Conservation (phyloP, 140 eudicot genomes). For the Bidens hawaiensis region DNA sequence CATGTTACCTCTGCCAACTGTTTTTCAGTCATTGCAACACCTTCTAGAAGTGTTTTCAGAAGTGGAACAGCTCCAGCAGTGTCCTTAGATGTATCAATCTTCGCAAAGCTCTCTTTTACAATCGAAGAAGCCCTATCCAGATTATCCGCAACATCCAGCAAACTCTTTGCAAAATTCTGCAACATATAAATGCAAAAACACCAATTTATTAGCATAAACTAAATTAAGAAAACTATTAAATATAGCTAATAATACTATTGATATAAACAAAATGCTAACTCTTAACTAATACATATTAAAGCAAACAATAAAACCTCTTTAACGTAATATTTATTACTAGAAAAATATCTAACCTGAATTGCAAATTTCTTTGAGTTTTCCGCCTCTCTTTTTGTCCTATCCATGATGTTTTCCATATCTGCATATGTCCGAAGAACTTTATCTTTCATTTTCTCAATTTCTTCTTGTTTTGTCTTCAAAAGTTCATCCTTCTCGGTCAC, state of each 20-base stretch:
- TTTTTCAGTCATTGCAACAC: conserved; percentile 96
- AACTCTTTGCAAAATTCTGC: conserved; percentile 85
- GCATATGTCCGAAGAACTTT: conserved; percentile 71
- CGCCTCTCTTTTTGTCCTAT: conserved; percentile 77
- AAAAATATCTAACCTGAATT: conserved; percentile 54
- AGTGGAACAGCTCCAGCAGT: conserved; percentile 75
- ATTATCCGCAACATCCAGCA: conserved; percentile 92
- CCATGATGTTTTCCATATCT: conserved; percentile 87
- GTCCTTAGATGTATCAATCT: conserved; percentile 74
- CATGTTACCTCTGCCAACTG: conserved; percentile 65
- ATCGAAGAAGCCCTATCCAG: conserved; percentile 75
- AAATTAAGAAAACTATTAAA: background rate
- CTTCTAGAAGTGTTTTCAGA: conserved; percentile 76
- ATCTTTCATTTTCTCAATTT: conserved; percentile 56
- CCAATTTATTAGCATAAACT: conserved; percentile 2
- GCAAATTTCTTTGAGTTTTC: conserved; percentile 88
- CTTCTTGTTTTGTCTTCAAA: conserved; percentile 50
- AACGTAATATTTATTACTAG: background rate
- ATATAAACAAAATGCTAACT: background rate
- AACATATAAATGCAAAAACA: conserved; percentile 13
- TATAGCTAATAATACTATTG: background rate
- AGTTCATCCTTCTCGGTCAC: conserved; percentile 60
- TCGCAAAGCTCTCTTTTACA: conserved; percentile 69
- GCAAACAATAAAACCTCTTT: background rate
- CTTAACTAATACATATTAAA: background rate